Evolutionary conservation across 805 yeast genomes (phyloP), one percentile per base, ranked within the genome.

Genomic region (Saccharomycopsis fibuligera): DNA sequence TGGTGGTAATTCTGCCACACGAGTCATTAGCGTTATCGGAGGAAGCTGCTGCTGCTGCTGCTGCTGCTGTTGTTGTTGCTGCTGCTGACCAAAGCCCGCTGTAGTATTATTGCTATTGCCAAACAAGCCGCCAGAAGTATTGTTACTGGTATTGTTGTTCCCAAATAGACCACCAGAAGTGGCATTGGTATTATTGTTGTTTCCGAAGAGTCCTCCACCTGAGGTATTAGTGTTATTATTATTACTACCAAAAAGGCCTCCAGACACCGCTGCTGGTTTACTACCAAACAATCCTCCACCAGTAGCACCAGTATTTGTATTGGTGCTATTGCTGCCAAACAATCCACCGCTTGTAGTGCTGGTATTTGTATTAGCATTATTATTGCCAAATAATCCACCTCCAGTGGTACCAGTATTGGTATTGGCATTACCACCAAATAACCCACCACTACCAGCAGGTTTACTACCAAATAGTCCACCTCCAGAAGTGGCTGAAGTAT

Each of bases 1-100:
- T n/a, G 77, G 82, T 2, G 93, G 90, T 35, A 86, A 66, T 51
- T 84, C 91, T 6, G 79, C 78, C 8, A 86, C 84, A 44, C 84
- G 74, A 0, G 91, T 82, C 80, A 86, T 78, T 12, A 89, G 79
- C 9, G 84, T 82, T 40, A 86, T 68, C 44, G 68, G 76, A 3
- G 74, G 71, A 45, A 68, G 67, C 30, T 68, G 72, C 36, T 69
- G 72, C 39, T 62, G 65, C 46, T 57, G 64, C 22, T 64, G 67
- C 14, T 43, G 41, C n/a, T 50, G 61, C 47, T 55, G 59, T 47
- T 53, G 57, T 21, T 47, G 56, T 38, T 54, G 59, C 17, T 52
- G 55, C 44, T 48, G 53, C 40, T n/a, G n/a, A n/a, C n/a, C n/a
- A n/a, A 29, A 29, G 10, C 24, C n/a, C n/a, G n/a, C n/a, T n/a